Evolutionary conservation across 2,329 filamentous ascomycete species (phyloP).

Genomic region (Mollisiaceae sp.): DNA sequence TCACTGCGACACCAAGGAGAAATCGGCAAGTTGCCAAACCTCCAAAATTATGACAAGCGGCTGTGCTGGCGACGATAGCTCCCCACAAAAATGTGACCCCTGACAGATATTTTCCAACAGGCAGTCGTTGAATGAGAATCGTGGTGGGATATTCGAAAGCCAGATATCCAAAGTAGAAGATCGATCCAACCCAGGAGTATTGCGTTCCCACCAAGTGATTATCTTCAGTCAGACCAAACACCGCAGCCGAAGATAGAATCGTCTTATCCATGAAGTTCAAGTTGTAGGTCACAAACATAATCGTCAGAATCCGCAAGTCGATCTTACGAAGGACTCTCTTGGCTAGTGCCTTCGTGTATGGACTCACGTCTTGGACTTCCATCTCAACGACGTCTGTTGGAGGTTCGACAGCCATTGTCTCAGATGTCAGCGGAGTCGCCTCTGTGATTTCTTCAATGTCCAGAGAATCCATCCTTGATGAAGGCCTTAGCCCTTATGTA

Average conservation of each 20-base stretch:
- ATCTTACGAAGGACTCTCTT: slow-evolving; percentile 58
- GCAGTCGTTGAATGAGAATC: slow-evolving; percentile 58
- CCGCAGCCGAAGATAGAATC: slow-evolving; percentile 49
- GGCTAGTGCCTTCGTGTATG: slow-evolving; percentile 33
- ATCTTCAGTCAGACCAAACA: slow-evolving; percentile 54
- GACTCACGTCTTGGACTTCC: slow-evolving; percentile 25
- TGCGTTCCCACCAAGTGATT: slow-evolving; percentile 52
- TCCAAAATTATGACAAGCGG: slow-evolving; percentile 56
- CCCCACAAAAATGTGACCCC: slow-evolving; percentile 43
- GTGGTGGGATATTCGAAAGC: slow-evolving; percentile 45
- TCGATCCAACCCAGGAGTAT: slow-evolving; percentile 53
- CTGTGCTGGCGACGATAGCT: slow-evolving; percentile 52
- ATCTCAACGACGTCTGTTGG: slow-evolving; percentile 11
- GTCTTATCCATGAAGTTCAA: slow-evolving; percentile 54
- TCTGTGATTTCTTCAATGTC: slow-evolving; percentile 9
- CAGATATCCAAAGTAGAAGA: slow-evolving; percentile 56
- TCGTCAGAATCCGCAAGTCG: slow-evolving; percentile 57
- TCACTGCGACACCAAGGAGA: slow-evolving; percentile 55
- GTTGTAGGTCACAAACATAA: slow-evolving; percentile 62
- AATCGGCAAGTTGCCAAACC: slow-evolving; percentile 55
- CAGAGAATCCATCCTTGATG: background rate
- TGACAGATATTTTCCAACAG: slow-evolving; percentile 58
- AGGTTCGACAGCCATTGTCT: slow-evolving; percentile 12
- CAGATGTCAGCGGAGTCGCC: background rate
- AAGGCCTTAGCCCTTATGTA: background rate